Base-by-base conservation (phyloP, 2,329 filamentous ascomycete genomes). In the Cadophora sp. region DNA sequence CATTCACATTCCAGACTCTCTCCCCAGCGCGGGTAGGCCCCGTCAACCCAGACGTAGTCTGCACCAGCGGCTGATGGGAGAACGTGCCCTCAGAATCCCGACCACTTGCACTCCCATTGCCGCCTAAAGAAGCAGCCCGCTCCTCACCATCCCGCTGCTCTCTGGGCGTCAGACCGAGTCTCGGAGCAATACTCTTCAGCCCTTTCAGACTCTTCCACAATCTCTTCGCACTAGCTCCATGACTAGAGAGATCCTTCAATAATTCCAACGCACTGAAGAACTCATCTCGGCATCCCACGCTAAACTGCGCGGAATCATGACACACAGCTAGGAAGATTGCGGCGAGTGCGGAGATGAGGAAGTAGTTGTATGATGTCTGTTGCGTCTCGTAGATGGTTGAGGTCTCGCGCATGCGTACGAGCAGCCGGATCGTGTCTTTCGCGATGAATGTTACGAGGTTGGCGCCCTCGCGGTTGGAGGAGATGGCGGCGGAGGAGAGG, bases 261-360 rank as follows among this genome's bases (percentile, higher is more conserved):
- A 55, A 16, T n/a, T 55, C 51, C 51, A 55, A 31, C 14, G 51
- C 51, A n/a, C 27, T 55, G 51, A 55, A 55, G 16, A 55, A 55
- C 14, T 55, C 51, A 31, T 55, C 51, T 4, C 51, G 26, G 11
- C 51, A 55, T 29, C 51, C 51, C 3, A 26, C 27, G 16, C 51
- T 55, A 27, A 55, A 55, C 3, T 55, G 26, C 4, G 1, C 51
- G 3, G 51, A 27, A 16, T 55, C 51, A 7, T 55, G 51, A 31
- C 51, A 55, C 27, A 55, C 51, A 2, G 51, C 51, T 5, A 55
- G 27, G 8, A 55, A 55, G 51, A 55, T 55, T 1, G 51, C 51
- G 8, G 51, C 51, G 7, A 55, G 14, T 27, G 51, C 51, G 6
- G 51, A 55, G 26, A 55, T 55, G 24, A 55, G 51, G 26, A 55